Evolutionary conservation across 2,329 filamentous ascomycete species (phyloP).

Genomic region (Pochonia chlamydosporia): DNA sequence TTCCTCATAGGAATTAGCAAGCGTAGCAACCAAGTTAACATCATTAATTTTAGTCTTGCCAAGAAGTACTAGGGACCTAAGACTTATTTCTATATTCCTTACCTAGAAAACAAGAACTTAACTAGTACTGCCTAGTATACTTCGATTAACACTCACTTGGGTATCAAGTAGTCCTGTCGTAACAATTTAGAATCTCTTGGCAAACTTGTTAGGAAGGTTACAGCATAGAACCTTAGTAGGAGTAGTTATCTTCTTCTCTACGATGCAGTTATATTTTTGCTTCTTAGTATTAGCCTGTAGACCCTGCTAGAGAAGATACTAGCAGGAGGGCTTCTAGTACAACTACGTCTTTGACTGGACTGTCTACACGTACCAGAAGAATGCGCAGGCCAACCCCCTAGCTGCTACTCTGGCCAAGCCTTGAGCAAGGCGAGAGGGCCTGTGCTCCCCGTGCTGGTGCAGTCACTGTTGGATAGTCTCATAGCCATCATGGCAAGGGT

Average conservation of each 20-base stretch:
- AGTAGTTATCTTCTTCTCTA: too few species aligned
- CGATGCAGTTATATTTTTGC: too few species aligned
- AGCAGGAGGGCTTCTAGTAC: slow-evolving; percentile 99
- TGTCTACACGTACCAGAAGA: slow-evolving; percentile 99
- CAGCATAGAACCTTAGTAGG: too few species aligned
- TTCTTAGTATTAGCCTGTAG: too few species aligned
- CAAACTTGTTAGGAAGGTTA: slow-evolving; percentile 97
- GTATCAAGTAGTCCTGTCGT: slow-evolving; percentile 97
- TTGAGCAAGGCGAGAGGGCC: slow-evolving; percentile 72
- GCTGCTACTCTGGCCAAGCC: slow-evolving; percentile 62
- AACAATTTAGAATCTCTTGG: slow-evolving; percentile 99
- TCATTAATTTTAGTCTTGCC: slow-evolving; percentile 97
- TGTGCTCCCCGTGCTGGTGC: slow-evolving; percentile 61
- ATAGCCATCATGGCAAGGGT: too few species aligned
- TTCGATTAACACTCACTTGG: slow-evolving; percentile 97
- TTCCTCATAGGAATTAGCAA: slow-evolving; percentile 99
- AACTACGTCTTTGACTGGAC: slow-evolving; percentile 99
- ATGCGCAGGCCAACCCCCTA: slow-evolving; percentile 84
- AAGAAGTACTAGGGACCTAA: slow-evolving; percentile 99
- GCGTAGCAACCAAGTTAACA: slow-evolving; percentile 98
- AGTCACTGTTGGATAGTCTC: slow-evolving; percentile 58
- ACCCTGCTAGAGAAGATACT: too few species aligned
- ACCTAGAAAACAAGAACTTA: slow-evolving; percentile 99
- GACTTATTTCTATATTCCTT: slow-evolving; percentile 99
- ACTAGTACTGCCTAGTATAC: slow-evolving; percentile 98